Evolutionary conservation across 2,329 filamentous ascomycete genomes (phyloP), one percentile per base, ranked within the genome.

Genomic region (Cladosporium halotolerans): DNA sequence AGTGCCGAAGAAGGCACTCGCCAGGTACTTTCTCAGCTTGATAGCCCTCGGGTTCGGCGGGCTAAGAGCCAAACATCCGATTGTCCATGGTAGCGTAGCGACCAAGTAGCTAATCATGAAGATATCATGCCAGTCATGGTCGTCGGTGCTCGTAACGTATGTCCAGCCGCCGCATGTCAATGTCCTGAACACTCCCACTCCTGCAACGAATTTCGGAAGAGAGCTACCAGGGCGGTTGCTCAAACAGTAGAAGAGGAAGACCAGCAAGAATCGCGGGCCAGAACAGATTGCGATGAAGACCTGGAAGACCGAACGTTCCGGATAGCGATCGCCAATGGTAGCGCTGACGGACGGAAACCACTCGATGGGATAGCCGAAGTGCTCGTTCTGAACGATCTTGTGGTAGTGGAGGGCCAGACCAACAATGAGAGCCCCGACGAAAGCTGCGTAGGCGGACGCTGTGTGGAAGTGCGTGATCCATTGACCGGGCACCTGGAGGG

Each of bases 41-140:
- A 96, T 79, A 6, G 93, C 89, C 57, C 76, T 81, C 10, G 85
- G 79, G 68, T 96, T 96, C 53, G 85, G 83, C 9, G 92, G 90
- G 71, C 91, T 96, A 48, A 97, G 75, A 4, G 86, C 83, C 57
- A 97, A 80, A 70, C 92, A 96, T 45, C 93, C 93, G 45, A 89
- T 71, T 2, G 92, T 99, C 93, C 93, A 99, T 2, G 93, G 93
- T 51, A 99, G 77, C 2, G 93, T 97, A 33, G 89, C 87, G 43
- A 99, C 85, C 53, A 99, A 78, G 71, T 99, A 99, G 11, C 90
- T 95, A 62, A 99, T 96, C 93, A 99, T 99, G 70, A 99, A 92
- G 58, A 97, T 92, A 67, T 99, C 93, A 70, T 99, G 93, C 91
- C 90, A 97, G 72, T 95, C 84, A 71, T 99, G 93, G 69, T 97